Percentiles rank a stretch among this genome's conserved stretches.
Evolutionary conservation across 169 alveolate species (phyloP).

Genomic region (Plasmodium vinckei): DNA sequence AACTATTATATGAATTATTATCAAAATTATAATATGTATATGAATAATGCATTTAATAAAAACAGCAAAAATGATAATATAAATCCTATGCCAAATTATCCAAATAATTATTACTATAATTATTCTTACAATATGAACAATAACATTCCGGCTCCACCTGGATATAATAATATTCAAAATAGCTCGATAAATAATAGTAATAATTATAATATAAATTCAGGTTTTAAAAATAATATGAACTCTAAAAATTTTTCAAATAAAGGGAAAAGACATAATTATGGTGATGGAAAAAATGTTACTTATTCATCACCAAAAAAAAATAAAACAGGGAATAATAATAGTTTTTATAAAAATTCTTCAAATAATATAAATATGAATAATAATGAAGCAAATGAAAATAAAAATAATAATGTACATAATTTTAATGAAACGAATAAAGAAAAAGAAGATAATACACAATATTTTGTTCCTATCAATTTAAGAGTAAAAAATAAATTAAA

Average conservation of each 20-base stretch:
- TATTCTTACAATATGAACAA: slow-evolving; percentile 5
- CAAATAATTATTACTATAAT: slow-evolving; percentile 6
- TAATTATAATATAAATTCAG: not conserved
- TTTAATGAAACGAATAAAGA: not conserved
- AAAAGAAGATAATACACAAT: slow-evolving; percentile 8
- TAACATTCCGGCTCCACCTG: not conserved
- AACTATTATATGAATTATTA: not conserved
- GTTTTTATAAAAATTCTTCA: slow-evolving; percentile 1
- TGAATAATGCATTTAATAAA: not conserved
- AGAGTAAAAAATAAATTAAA: slow-evolving; percentile 61
- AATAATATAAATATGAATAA: slow-evolving; percentile 2
- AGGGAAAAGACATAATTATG: slow-evolving; percentile 17
- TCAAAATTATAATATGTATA: not conserved
- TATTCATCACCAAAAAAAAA: slow-evolving; percentile 16
- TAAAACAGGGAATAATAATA: slow-evolving; percentile 7
- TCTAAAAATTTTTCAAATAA: slow-evolving; percentile 21
- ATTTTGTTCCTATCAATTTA: slow-evolving; percentile 69
- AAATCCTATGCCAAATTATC: not conserved
- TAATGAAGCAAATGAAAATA: slow-evolving; percentile 1
- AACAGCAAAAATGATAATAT: not conserved
- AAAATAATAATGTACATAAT: not conserved
- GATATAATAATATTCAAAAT: not conserved
- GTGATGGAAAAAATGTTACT: not conserved
- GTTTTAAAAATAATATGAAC: slow-evolving; percentile 3
- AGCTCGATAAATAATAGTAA: not conserved